Evolutionary conservation across 139 green algal species (phyloP), one percentile per base, ranked within the genome.

Genomic region (Desmodesmus armatus): DNA sequence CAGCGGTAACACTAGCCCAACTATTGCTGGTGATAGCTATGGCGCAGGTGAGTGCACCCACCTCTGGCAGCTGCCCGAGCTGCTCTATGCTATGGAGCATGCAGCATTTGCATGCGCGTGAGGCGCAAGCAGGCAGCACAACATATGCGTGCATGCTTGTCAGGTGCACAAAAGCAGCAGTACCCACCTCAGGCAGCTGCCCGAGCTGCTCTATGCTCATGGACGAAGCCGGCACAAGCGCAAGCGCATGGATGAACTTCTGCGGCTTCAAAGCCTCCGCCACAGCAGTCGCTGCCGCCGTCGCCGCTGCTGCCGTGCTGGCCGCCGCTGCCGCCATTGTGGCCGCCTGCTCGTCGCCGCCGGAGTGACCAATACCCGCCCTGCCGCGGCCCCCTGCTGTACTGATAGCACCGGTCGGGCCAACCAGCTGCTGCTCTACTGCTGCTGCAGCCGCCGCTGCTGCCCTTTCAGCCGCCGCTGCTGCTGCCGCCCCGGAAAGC

Each of bases 221-320:
- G 15, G 85, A 35, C 0, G 86, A 60, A 17, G 93, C 90, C 0
- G 96, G 93, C 27, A 91, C 88, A 40, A 99, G 87, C 1, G 51
- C 88, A 37, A 98, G 91, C 11, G 96, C 96, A 82, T 98, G 95
- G 82, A 98, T 82, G 39, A 86, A 94, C 91, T 97, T 96, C 65
- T 94, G 85, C 96, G 49, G 73, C 73, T 27, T 77, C 27, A 62
- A 92, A 91, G 77, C 91, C 13, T 19, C 55, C 78, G n/a, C n/a
- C n/a, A n/a, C n/a, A 53, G 53, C 55, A 70, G 75, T 53, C 51
- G 75, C 75, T 82, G 75, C 35, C 51, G 76, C 71, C 62, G 71
- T 19, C 31, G 69, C 63, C 53, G 69, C 40, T n/a, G 69, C 69
- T 77, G 69, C 69, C 37, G 29, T 4, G 23, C n/a, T 13, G 53